Conservation (phyloP, 495 filamentous ascomycete species). For the Penicillium dipodomyicola region DNA sequence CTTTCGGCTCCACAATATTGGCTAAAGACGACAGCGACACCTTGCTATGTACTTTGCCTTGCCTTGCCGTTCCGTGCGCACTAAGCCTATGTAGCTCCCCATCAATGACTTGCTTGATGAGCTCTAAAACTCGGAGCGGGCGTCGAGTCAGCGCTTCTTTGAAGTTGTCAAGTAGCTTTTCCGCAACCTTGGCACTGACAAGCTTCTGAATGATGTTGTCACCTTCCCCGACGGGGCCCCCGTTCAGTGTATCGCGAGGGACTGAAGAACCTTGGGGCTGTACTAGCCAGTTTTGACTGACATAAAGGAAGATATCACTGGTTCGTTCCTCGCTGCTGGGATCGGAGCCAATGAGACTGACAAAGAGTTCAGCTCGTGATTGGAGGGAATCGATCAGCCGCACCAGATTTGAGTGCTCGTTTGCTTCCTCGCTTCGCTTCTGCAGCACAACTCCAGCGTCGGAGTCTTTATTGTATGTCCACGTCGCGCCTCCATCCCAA, state of each 20-base stretch:
- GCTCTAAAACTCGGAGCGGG: slow-evolving; percentile 59
- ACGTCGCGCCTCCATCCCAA: slow-evolving; percentile 50
- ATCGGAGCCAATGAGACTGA: slow-evolving; percentile 52
- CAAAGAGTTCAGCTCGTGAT: slow-evolving; percentile 48
- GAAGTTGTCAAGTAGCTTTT: slow-evolving; percentile 64
- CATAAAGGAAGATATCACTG: slow-evolving; percentile 60
- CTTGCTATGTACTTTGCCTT: slow-evolving; percentile 14
- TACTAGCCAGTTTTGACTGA: slow-evolving; percentile 61
- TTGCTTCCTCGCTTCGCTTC: slow-evolving; percentile 17
- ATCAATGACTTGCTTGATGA: slow-evolving; percentile 58
- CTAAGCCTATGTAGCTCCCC: slow-evolving; percentile 29
- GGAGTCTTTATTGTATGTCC: slow-evolving; percentile 43
- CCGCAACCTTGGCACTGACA: slow-evolving; percentile 60
- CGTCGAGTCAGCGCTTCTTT: slow-evolving; percentile 65
- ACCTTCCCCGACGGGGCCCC: slow-evolving; percentile 31
- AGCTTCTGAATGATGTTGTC: slow-evolving; percentile 49
- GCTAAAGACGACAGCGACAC: slow-evolving; percentile 41
- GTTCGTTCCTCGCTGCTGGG: slow-evolving; percentile 55
- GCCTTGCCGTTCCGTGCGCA: slow-evolving; percentile 7
- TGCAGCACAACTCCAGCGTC: slow-evolving; percentile 38
- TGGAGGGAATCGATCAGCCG: slow-evolving; percentile 40
- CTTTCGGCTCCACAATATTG: slow-evolving; percentile 32
- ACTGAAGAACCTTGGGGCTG: slow-evolving; percentile 14
- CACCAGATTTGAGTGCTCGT: slow-evolving; percentile 35
- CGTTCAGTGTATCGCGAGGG: background rate